phyloP scores from a whole-genome alignment of 2,329 filamentous ascomycete genomes.

The Xylaria sp. region DNA sequence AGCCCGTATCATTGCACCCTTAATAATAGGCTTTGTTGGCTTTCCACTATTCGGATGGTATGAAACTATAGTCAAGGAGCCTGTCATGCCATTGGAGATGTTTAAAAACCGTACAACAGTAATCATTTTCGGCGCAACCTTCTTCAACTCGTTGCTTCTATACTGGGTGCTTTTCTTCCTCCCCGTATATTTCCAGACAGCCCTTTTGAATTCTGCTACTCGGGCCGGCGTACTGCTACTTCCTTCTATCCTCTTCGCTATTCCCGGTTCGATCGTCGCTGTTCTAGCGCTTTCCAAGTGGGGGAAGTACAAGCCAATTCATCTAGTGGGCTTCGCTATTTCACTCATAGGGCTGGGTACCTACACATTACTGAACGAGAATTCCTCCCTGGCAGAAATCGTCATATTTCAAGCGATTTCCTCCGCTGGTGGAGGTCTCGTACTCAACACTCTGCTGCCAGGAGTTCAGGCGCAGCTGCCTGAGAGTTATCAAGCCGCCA shows the following conservation, averaged over 20 bases:
- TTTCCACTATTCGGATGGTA: slow-evolving; percentile 23
- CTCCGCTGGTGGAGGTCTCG: slow-evolving; percentile 9
- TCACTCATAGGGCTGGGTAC: slow-evolving; percentile 9
- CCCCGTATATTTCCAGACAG: slow-evolving; percentile 58
- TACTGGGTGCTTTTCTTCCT: slow-evolving; percentile 54
- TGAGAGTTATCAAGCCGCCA: slow-evolving; percentile 38
- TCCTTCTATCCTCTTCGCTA: background rate
- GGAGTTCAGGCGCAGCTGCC: slow-evolving; percentile 7
- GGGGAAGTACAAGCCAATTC: slow-evolving; percentile 35
- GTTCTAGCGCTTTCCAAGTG: slow-evolving; percentile 44
- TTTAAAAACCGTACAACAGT: slow-evolving; percentile 56
- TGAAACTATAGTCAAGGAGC: slow-evolving; percentile 37
- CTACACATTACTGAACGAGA: background rate
- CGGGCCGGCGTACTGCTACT: slow-evolving; percentile 1
- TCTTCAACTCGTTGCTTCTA: slow-evolving; percentile 52
- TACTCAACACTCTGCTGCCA: slow-evolving; percentile 7
- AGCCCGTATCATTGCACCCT: slow-evolving; percentile 26
- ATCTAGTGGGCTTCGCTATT: slow-evolving; percentile 2
- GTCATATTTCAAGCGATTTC: slow-evolving; percentile 9
- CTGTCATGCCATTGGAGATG: slow-evolving; percentile 56
- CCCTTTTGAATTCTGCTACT: slow-evolving; percentile 42
- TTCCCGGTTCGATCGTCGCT: slow-evolving; percentile 6
- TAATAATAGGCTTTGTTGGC: slow-evolving; percentile 31
- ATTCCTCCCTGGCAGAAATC: background rate
- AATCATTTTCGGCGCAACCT: slow-evolving; percentile 49